Evolutionary conservation across 1,284 basidiomycete species (phyloP).

Genomic region (Papiliotrema flavescens): DNA sequence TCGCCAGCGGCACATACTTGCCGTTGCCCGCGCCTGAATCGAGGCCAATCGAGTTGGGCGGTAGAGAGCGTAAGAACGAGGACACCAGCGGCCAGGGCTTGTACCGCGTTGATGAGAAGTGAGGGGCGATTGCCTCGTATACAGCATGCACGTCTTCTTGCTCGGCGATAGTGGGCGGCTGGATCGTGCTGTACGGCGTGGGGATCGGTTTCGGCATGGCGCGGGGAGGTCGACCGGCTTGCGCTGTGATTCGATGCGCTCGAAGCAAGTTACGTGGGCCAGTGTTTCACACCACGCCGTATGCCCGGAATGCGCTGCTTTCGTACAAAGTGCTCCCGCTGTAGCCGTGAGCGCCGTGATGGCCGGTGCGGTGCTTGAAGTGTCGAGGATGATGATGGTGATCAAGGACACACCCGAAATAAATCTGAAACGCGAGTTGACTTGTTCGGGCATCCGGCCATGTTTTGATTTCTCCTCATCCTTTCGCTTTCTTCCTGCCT

Average conservation of each 20-base stretch:
- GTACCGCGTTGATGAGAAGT: constrained; percentile 91
- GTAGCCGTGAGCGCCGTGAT: too few species aligned
- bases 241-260: too few species aligned
- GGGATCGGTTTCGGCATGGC: neutral
- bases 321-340: too few species aligned
- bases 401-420: too few species aligned
- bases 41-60: constrained; percentile 76
- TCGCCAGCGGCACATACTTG: constrained; percentile 72
- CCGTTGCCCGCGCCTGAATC: constrained; percentile 98
- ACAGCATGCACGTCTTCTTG: constrained; percentile 64
- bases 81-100: constrained; percentile 98
- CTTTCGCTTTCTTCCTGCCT: too few species aligned
- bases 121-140: constrained; percentile 85
- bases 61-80: constrained; percentile 69
- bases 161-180: constrained; percentile 25
- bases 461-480: too few species aligned
- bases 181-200: constrained; percentile 2
- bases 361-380: too few species aligned
- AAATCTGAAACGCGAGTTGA: too few species aligned
- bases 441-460: too few species aligned
- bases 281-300: neutral
- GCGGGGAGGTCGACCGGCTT: neutral
- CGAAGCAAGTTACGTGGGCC: too few species aligned
- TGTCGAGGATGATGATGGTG: too few species aligned
- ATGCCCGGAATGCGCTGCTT: too few species aligned